A percentile compares a stretch with the other conserved stretches of the same genome.
phyloP scores from a whole-genome alignment of 2,329 filamentous ascomycete species.

The Hymenoscyphus fructigenus region DNA sequence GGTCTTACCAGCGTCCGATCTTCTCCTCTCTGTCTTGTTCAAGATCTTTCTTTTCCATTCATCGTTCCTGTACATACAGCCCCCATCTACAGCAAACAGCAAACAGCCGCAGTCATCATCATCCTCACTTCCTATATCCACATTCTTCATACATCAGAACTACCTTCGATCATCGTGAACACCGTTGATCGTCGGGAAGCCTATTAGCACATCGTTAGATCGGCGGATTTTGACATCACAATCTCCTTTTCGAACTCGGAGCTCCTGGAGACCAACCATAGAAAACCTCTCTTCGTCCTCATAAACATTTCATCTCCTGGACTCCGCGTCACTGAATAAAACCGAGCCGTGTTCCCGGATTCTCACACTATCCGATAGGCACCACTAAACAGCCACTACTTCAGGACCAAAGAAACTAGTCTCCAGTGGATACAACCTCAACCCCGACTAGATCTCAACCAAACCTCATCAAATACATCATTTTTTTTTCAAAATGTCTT shows the following conservation, averaged over 20 bases:
- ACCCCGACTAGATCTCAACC: not conserved
- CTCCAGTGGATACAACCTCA: too few relatives aligned
- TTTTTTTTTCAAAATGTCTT: slow-evolving; percentile 28
- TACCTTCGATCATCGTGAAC: not conserved
- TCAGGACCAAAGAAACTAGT: not conserved
- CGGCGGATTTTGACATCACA: not conserved
- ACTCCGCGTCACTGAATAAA: not conserved
- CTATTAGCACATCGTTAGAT: not conserved
- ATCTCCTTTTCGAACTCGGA: not conserved
- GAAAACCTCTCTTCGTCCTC: not conserved
- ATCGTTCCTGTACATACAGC: slow-evolving; percentile 6
- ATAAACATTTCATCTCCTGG: not conserved
- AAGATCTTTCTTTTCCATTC: slow-evolving; percentile 3
- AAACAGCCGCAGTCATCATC: not conserved
- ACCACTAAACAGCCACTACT: not conserved
- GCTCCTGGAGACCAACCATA: not conserved
- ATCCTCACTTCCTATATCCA: not conserved
- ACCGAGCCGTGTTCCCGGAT: not conserved
- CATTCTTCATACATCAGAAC: not conserved
- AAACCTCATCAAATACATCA: not conserved
- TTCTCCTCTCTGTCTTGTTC: slow-evolving; percentile 8
- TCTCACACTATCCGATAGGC: not conserved
- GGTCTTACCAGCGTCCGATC: slow-evolving; percentile 16
- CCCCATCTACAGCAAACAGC: not conserved
- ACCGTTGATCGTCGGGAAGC: not conserved